phyloP scores from a whole-genome alignment of 306 rosid genomes.

The Cucumis sativus region DNA sequence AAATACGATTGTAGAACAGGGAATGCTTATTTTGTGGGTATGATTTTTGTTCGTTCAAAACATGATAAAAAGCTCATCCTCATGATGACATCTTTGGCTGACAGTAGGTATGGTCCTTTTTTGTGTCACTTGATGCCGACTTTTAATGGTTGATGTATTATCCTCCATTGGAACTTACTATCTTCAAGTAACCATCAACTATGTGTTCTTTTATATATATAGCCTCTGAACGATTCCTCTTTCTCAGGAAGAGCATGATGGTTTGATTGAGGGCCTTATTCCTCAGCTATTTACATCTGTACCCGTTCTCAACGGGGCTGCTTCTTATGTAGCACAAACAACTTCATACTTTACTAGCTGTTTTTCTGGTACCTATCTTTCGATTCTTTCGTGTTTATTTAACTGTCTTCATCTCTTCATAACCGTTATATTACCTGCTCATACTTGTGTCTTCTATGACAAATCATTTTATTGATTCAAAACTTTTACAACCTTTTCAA shows the following conservation, averaged over 20 bases:
- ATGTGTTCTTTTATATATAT: background rate
- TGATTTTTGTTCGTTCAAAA: background rate
- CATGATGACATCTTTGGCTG: background rate
- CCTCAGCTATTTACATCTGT: slow-evolving; percentile 77
- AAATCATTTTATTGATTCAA: background rate
- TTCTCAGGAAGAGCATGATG: slow-evolving; percentile 34
- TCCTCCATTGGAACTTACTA: background rate
- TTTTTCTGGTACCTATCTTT: slow-evolving; percentile 54
- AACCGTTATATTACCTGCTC: background rate
- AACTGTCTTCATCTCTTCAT: background rate
- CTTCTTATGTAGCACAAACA: slow-evolving; percentile 77
- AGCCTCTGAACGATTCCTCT: slow-evolving; percentile 2
- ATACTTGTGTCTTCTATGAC: background rate
- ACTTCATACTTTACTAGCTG: slow-evolving; percentile 69
- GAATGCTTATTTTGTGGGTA: background rate
- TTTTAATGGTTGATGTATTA: background rate
- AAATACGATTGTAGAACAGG: background rate
- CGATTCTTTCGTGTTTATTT: background rate
- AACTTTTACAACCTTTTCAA: background rate
- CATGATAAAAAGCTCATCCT: background rate
- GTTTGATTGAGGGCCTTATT: slow-evolving; percentile 41
- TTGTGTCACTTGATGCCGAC: background rate
- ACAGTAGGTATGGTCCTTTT: background rate
- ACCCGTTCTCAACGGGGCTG: slow-evolving; percentile 79
- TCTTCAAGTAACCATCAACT: background rate